Conservation (phyloP, 345 rosid genomes). For the Erysimum cheiranthoides region DNA sequence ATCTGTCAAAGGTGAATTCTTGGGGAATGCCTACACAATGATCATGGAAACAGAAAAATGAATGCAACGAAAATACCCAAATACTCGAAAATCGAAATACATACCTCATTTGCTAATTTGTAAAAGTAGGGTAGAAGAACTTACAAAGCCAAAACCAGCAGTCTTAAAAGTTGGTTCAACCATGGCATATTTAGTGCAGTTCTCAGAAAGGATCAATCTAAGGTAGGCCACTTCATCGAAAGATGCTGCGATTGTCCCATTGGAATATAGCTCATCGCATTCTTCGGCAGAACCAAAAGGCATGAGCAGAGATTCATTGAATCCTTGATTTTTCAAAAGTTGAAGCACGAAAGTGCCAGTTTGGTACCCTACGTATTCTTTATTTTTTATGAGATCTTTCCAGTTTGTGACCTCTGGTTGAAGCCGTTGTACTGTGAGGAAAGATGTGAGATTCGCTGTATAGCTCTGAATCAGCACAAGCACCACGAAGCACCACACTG, state of each 20-base stretch:
- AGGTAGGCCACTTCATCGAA: conserved; percentile 50
- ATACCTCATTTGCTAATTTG: too few relatives aligned
- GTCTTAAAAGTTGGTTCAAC: conserved; percentile 38
- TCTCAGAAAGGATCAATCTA: conserved; percentile 30
- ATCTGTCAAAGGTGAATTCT: conserved; percentile 47
- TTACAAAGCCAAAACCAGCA: conserved; percentile 55
- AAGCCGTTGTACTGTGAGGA: conserved; percentile 43
- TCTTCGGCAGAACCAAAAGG: conserved; percentile 17
- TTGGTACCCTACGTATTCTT: conserved; percentile 32
- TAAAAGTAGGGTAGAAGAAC: conserved; percentile 10
- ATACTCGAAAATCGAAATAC: background rate
- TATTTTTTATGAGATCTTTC: conserved; percentile 24
- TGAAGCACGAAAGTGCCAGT: background rate
- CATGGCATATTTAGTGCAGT: conserved; percentile 36
- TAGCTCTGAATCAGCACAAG: conserved; percentile 52
- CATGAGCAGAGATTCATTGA: background rate
- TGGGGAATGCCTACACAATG: conserved; percentile 49
- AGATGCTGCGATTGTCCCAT: conserved; percentile 45
- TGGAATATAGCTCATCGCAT: conserved; percentile 36
- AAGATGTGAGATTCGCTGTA: conserved; percentile 52
- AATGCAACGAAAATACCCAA: background rate
- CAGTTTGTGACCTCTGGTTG: conserved; percentile 21
- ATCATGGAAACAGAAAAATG: conserved; percentile 2
- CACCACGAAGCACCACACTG: conserved; percentile 47
- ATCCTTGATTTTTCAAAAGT: background rate